Evolutionary conservation across 441 rosid species (phyloP).

Genomic region (Euphorbia corollata): DNA sequence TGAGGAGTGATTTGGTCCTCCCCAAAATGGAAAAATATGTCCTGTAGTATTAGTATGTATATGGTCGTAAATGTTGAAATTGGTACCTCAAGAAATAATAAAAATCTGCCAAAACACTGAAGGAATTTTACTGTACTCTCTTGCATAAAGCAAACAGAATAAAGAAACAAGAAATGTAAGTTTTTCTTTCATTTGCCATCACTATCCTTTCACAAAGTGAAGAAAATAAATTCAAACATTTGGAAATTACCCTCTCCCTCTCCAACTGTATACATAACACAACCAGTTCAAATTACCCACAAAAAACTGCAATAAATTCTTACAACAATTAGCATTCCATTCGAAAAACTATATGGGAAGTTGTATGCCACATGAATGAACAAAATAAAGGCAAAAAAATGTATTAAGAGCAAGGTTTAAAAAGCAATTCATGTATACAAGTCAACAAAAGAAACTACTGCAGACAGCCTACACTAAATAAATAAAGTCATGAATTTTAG

Average conservation of each 20-base stretch:
- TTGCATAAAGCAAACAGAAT: not conserved
- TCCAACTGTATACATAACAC: not conserved
- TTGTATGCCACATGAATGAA: not conserved
- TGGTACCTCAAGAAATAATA: not conserved
- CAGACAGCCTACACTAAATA: not conserved
- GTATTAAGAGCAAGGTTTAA: not conserved
- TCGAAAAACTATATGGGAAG: not conserved
- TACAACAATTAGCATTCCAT: not conserved
- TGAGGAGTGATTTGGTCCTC: not conserved
- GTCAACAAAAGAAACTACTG: not conserved
- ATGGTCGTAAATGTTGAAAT: not conserved
- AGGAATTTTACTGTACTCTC: not conserved
- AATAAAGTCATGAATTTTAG: not conserved
- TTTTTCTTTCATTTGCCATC: too few relatives aligned
- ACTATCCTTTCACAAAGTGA: not conserved
- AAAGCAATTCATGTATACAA: not conserved
- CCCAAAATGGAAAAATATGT: not conserved
- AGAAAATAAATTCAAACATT: not conserved
- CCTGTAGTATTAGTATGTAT: not conserved
- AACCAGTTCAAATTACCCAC: not conserved
- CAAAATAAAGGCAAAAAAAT: not conserved
- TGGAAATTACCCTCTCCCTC: not conserved
- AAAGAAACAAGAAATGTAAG: not conserved
- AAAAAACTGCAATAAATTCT: not conserved
- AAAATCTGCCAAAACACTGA: not conserved